phyloP scores from a whole-genome alignment of 768 basidiomycete genomes.

The Rhodotorula paludigena region DNA sequence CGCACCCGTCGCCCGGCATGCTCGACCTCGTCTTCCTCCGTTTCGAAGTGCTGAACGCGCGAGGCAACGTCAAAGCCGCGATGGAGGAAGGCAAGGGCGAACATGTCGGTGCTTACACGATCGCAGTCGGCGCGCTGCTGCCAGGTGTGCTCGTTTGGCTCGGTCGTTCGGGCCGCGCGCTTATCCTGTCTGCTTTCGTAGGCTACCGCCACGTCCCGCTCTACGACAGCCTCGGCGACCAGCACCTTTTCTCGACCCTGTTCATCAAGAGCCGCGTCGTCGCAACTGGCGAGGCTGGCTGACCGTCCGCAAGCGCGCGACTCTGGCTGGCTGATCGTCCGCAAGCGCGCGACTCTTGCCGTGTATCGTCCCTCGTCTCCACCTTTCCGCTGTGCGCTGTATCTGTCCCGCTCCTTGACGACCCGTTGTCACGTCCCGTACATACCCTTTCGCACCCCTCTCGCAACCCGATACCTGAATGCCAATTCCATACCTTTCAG shows the following conservation, averaged over 20 bases:
- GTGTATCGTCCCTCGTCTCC: not conserved
- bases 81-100: conserved; percentile 55
- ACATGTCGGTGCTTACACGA: conserved; percentile 68
- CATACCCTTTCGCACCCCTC: no score
- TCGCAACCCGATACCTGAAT: no score
- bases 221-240: conserved; percentile 78
- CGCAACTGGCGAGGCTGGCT: not conserved
- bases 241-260: conserved; percentile 87
- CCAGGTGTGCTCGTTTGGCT: no score
- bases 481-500: no score
- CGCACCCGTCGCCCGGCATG: conserved; percentile 57
- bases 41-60: conserved; percentile 67
- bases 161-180: no score
- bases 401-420: no score
- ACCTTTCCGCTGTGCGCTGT: no score
- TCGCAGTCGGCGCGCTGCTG: conserved; percentile 64
- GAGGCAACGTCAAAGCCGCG: conserved; percentile 43
- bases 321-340: not conserved
- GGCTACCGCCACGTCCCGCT: conserved; percentile 87
- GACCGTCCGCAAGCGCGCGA: no score
- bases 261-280: conserved; percentile 55
- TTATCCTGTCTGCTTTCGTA: conserved; percentile 49
- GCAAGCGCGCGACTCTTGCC: not conserved
- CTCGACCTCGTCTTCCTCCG: conserved; percentile 75
- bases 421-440: no score